Evolutionary conservation across 225 moss, liverwort and hornwort species (phyloP).

Genomic region (Pseudisothecium myosuroides): DNA sequence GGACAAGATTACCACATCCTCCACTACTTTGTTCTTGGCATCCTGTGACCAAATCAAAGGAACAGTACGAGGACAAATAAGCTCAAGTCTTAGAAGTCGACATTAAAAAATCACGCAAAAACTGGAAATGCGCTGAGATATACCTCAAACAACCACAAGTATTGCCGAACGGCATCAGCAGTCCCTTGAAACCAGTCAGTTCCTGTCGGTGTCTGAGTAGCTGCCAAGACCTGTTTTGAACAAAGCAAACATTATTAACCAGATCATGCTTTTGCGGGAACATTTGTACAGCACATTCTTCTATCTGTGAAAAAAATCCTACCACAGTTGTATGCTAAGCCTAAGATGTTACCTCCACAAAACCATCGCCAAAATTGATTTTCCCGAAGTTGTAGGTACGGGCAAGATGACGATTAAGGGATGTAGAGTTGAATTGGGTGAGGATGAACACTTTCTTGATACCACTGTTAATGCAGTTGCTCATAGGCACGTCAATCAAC

Average conservation of each 20-base stretch:
- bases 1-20: constrained; percentile 34
- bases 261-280: background rate
- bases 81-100: background rate
- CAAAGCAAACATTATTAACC: background rate
- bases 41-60: constrained; percentile 1
- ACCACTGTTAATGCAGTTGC: constrained; percentile 52
- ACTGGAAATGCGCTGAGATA: background rate
- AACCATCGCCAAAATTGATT: constrained; percentile 42
- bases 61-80: background rate
- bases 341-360: constrained; percentile 18
- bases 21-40: constrained; percentile 37
- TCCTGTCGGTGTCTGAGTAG: constrained; percentile 61
- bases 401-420: constrained; percentile 41
- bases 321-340: background rate
- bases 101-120: background rate
- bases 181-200: constrained; percentile 90
- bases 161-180: constrained; percentile 86
- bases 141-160: constrained; percentile 89
- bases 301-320: background rate
- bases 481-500: constrained; percentile 51
- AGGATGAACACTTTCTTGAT: constrained; percentile 50
- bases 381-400: constrained; percentile 47
- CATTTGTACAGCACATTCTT: background rate
- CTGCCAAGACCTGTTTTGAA: constrained; percentile 57
- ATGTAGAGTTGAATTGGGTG: constrained; percentile 49